Base-by-base conservation (phyloP, 768 basidiomycete species). In the Pholiota conissans region DNA sequence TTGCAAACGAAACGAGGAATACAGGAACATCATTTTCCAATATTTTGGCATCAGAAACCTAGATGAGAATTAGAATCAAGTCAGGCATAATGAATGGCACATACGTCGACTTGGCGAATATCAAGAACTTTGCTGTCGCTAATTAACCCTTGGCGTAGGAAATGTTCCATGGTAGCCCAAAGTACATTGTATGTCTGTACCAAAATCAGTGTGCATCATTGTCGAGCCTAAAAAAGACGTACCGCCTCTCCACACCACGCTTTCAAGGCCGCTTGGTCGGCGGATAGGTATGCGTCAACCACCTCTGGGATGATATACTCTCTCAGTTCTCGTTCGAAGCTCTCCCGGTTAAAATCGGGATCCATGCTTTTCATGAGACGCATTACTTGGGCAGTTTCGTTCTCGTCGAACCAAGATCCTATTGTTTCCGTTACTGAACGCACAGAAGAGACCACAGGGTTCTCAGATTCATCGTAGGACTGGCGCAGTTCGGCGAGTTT, bases 291-390 rank as follows among this genome's bases (percentile, higher is more conserved):
- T 26, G 95, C 96, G 68, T 99, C 97, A 6, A 99, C 93, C 11
- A 99, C 87, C 70, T 99, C 97, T 0, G 97, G 97, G 2, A 99
- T 85, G 61, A 99, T 99, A 66, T 98, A 99, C 73, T 98, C 97
- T 58, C 95, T 76, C 56, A 98, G 71, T 68, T 98, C 97, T 58
- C 89, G 80, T 66, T 93, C 89, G 67, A 97, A 98, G 30, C 77
- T 74, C 68, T 98, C 97, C 67, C 89, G 84, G 55, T 83, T 87
- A 74, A 97, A 99, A 26, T 73, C 70, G 4, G 97, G 93, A 71
- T 99, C 97, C 67, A 98, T 78, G n/a, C 77, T 70, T 70, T 87
- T 91, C 85, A 98, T 92, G 68, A 87, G 73, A 58, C 92, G 82
- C 66, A 89, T 86, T 28, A 98, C 96, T 71, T 91, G 91, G n/a